Evolutionary conservation across 1,139 yeast species (phyloP).

Genomic region (Hyphopichia wangnamkhiaoensis): DNA sequence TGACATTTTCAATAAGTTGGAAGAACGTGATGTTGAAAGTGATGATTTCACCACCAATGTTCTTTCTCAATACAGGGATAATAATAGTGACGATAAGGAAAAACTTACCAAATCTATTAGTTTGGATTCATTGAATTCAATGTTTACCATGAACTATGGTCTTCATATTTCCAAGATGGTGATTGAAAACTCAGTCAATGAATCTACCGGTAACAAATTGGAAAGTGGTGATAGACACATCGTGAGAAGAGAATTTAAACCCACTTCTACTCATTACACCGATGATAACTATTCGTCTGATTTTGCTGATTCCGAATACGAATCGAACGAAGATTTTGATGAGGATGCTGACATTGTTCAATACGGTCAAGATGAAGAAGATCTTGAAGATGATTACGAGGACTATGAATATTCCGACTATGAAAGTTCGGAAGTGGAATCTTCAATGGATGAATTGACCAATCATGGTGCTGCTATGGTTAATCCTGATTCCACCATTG

Average conservation of each 20-base stretch:
- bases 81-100: constrained; percentile 14
- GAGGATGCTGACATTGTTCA: constrained; percentile 4
- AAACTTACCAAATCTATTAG: constrained; percentile 29
- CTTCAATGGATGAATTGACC: constrained; percentile 16
- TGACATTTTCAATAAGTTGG: constrained; percentile 47
- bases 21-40: constrained; percentile 15
- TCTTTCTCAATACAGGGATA: constrained; percentile 12
- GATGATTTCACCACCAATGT: constrained; percentile 9
- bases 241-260: constrained; percentile 12
- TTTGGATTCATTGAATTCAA: constrained; percentile 42
- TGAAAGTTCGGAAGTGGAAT: constrained; percentile 22
- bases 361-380: constrained; percentile 30
- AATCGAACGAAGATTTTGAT: constrained; percentile 22
- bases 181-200: constrained; percentile 17
- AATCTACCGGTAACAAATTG: constrained; percentile 8
- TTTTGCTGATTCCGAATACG: constrained; percentile 47
- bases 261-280: constrained; percentile 2
- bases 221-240: constrained; percentile 13
- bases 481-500: not conserved
- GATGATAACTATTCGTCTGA: constrained; percentile 13
- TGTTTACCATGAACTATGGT: constrained; percentile 42
- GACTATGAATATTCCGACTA: constrained; percentile 19
- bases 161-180: constrained; percentile 48
- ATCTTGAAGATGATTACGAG: constrained; percentile 21
- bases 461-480: constrained; percentile 9